Percentiles rank a stretch among this genome's conserved stretches.
Evolutionary conservation across 208 protist species (phyloP).

Genomic region (Leishmania turanica): DNA sequence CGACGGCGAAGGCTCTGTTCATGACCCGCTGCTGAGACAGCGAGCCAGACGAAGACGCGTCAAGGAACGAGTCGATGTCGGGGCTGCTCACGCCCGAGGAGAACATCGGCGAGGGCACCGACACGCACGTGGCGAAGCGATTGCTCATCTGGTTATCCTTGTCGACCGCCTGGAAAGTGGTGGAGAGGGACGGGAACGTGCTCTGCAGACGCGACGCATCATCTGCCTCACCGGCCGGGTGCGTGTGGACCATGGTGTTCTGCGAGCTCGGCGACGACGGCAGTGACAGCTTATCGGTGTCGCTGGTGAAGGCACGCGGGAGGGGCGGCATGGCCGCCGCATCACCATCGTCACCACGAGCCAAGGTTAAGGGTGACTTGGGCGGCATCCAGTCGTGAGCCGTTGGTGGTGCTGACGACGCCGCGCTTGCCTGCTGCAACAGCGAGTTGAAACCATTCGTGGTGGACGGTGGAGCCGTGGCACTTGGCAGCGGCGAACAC

Average conservation of each 20-base stretch:
- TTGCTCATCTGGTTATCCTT: constrained; percentile 16
- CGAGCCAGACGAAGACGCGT: constrained; percentile 5
- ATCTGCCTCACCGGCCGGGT: background rate
- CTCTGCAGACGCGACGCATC: background rate
- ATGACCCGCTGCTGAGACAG: background rate
- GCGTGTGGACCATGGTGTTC: constrained; percentile 20
- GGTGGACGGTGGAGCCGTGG: background rate
- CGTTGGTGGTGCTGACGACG: background rate
- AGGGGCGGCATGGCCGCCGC: background rate
- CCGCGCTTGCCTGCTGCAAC: background rate
- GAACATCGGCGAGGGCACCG: constrained; percentile 6
- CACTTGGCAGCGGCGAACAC: background rate
- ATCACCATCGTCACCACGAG: background rate
- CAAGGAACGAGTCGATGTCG: constrained; percentile 19
- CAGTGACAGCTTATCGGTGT: background rate
- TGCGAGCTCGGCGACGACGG: constrained; percentile 8
- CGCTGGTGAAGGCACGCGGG: background rate
- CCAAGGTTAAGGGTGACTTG: background rate
- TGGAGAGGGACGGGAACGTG: constrained; percentile 15
- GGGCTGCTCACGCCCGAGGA: constrained; percentile 11
- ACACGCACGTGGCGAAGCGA: constrained; percentile 46
- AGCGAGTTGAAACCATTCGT: background rate
- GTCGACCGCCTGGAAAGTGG: constrained; percentile 1
- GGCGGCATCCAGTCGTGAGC: background rate
- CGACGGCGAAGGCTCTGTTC: constrained; percentile 22